These are phyloP conservation scores for Neohortaea acidophila DNA, from an alignment of 495 filamentous ascomycete genomes.

Conservation along the genomic window DNA sequence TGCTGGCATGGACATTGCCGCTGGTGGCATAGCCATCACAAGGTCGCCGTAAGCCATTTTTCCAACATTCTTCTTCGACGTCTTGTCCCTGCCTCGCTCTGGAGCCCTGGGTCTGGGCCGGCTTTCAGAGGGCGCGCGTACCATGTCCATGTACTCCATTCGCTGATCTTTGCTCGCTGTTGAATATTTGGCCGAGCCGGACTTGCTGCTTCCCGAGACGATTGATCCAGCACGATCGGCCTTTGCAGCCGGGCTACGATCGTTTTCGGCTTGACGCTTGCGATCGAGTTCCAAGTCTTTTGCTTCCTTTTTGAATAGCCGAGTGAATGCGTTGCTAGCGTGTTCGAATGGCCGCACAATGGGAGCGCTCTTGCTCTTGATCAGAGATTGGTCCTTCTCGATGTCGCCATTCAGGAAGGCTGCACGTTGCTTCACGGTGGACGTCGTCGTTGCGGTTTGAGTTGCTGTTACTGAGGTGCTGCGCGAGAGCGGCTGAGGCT, in stretches of 20 bases:
- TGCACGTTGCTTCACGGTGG: slow-evolving; percentile 10
- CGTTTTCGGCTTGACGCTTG: too few relatives aligned
- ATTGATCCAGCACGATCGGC: background rate
- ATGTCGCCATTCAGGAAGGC: slow-evolving; percentile 9
- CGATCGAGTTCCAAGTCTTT: too few relatives aligned
- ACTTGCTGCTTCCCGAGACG: background rate
- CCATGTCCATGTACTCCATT: slow-evolving; percentile 1
- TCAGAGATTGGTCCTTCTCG: slow-evolving; percentile 5
- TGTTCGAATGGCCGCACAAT: slow-evolving; percentile 16
- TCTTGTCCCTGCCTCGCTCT: too few relatives aligned
- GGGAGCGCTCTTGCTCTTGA: slow-evolving; percentile 9
- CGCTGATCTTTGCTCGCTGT: too few relatives aligned
- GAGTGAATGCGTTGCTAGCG: slow-evolving; percentile 17
- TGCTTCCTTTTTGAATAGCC: slow-evolving; percentile 11
- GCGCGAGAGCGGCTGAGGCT: background rate
- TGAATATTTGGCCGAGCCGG: too few relatives aligned
- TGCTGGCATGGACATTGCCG: too few relatives aligned
- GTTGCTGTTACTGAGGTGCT: background rate
- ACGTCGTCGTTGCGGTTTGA: background rate
- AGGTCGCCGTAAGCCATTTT: too few relatives aligned
- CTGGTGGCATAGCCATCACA: too few relatives aligned
- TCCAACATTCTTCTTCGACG: too few relatives aligned
- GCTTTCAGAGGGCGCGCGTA: background rate
- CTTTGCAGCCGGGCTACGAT: too few relatives aligned
- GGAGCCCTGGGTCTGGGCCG: too few relatives aligned